A percentile compares a stretch with the other conserved stretches of the same genome.
Evolutionary conservation across 1,284 basidiomycete species (phyloP).

Genomic region (Amylostereum chailletii): DNA sequence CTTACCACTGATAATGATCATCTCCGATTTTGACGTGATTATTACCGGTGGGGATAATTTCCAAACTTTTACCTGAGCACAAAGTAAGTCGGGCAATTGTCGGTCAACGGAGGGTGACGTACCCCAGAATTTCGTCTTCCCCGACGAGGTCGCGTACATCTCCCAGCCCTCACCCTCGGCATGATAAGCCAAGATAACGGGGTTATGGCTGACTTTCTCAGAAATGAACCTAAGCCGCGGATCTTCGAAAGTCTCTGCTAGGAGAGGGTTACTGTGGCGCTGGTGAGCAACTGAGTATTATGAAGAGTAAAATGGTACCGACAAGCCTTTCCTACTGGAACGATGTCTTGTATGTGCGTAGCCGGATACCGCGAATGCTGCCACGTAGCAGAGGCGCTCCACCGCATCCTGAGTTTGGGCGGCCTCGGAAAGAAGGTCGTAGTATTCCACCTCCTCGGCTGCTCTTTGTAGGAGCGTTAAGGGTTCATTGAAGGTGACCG

Average conservation of each 20-base stretch:
- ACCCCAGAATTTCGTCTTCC: conserved; percentile 90
- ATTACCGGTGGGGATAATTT: conserved; percentile 71
- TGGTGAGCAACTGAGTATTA: conserved; percentile 6
- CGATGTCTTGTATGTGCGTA: conserved; percentile 78
- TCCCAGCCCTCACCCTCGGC: conserved; percentile 75
- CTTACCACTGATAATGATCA: conserved; percentile 64
- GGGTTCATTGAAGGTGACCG: conserved; percentile 86
- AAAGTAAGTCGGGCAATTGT: conserved; percentile 14
- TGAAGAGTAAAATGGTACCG: conserved; percentile 22
- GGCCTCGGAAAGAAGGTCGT: conserved; percentile 61
- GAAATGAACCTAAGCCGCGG: conserved; percentile 72
- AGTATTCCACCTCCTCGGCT: conserved; percentile 82
- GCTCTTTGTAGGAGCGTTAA: conserved; percentile 72
- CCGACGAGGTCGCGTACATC: conserved; percentile 61
- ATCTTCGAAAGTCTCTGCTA: conserved; percentile 86
- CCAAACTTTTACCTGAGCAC: conserved; percentile 67
- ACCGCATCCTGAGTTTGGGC: conserved; percentile 52
- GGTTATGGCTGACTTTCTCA: conserved; percentile 86
- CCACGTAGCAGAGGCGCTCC: conserved; percentile 69
- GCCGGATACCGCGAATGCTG: conserved; percentile 78
- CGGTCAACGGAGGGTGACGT: conserved; percentile 14
- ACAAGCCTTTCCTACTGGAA: conserved; percentile 83
- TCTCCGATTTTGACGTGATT: conserved; percentile 56
- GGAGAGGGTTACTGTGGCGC: conserved; percentile 67
- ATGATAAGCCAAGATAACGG: conserved; percentile 77